Percentiles rank a stretch among this genome's conserved stretches.
These are phyloP conservation scores for Solanum bulbocastanum DNA, from an alignment of 257 asterid genomes.

Conservation along the genomic window DNA sequence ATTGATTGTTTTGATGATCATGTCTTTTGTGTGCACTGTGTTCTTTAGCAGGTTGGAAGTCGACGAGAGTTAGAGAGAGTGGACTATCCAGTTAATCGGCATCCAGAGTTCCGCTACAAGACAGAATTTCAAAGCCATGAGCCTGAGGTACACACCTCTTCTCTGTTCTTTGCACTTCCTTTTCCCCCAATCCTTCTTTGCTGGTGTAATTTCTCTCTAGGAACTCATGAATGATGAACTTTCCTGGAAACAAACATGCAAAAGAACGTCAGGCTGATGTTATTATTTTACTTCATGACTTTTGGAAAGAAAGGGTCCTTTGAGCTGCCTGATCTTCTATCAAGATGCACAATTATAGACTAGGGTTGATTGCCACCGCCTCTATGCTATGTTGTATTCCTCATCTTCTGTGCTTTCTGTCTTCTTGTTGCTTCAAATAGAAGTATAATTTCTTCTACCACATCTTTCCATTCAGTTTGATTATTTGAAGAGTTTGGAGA, in stretches of 20 bases:
- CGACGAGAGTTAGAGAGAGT: conserved; percentile 74
- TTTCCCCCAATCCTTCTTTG: not conserved
- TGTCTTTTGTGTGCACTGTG: not conserved
- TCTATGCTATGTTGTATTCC: not conserved
- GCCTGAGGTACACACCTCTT: conserved; percentile 71
- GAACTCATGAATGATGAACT: not conserved
- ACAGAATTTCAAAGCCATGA: conserved; percentile 99
- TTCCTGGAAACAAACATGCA: not conserved
- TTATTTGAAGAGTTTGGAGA: conserved; percentile 98
- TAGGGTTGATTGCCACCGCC: not conserved
- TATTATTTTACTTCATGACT: not conserved
- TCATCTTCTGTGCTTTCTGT: not conserved
- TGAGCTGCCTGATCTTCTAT: not conserved
- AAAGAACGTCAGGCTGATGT: not conserved
- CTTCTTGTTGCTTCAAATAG: not conserved
- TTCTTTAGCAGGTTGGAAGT: conserved; percentile 56
- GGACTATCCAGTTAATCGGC: conserved; percentile 59
- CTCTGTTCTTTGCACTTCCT: not conserved
- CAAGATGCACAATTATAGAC: not conserved
- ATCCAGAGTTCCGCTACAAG: conserved; percentile 94
- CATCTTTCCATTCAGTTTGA: conserved; percentile 66
- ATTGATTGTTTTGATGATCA: not conserved
- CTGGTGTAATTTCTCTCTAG: not conserved
- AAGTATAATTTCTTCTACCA: not conserved
- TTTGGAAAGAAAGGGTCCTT: not conserved